Conservation (phyloP, 2,329 filamentous ascomycete genomes). For the Aspergillus ibericus region DNA sequence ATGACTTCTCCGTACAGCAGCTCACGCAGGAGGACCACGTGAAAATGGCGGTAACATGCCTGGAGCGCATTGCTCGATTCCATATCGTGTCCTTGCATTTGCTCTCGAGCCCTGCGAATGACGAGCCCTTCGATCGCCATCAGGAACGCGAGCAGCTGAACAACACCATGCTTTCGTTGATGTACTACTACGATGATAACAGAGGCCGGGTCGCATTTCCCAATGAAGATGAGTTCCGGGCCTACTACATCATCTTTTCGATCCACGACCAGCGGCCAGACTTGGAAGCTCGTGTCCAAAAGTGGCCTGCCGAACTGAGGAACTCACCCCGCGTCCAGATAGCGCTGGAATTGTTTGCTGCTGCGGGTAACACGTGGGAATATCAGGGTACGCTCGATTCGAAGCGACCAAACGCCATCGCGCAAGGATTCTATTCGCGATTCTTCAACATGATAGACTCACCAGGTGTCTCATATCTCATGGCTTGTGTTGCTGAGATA, state of each 20-base stretch:
- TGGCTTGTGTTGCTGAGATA: constrained; percentile 65
- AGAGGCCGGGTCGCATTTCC: constrained; percentile 50
- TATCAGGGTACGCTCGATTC: constrained; percentile 54
- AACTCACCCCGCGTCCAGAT: constrained; percentile 55
- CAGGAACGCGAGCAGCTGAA: constrained; percentile 66
- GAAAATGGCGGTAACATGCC: constrained; percentile 58
- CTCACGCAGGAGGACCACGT: constrained; percentile 58
- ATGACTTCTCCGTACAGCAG: constrained; percentile 65
- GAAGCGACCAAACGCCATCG: constrained; percentile 52
- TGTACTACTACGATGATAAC: constrained; percentile 61
- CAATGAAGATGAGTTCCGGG: constrained; percentile 64
- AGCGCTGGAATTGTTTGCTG: constrained; percentile 58
- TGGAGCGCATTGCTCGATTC: constrained; percentile 64
- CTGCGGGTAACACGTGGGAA: constrained; percentile 55
- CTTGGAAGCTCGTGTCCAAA: constrained; percentile 59
- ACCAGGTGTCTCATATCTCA: constrained; percentile 58
- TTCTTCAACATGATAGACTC: constrained; percentile 61
- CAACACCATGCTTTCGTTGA: constrained; percentile 61
- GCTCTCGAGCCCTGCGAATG: constrained; percentile 52
- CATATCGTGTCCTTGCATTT: constrained; percentile 64
- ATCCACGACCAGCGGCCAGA: constrained; percentile 55
- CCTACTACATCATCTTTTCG: constrained; percentile 61
- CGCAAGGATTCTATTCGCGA: constrained; percentile 57
- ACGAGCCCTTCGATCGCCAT: constrained; percentile 56
- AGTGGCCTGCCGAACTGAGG: constrained; percentile 53